A percentile compares a stretch with the other conserved stretches of the same genome.
These are phyloP conservation scores for Boletellus dicymbophilus DNA, from an alignment of 1,284 basidiomycete genomes.

Conservation along the genomic window DNA sequence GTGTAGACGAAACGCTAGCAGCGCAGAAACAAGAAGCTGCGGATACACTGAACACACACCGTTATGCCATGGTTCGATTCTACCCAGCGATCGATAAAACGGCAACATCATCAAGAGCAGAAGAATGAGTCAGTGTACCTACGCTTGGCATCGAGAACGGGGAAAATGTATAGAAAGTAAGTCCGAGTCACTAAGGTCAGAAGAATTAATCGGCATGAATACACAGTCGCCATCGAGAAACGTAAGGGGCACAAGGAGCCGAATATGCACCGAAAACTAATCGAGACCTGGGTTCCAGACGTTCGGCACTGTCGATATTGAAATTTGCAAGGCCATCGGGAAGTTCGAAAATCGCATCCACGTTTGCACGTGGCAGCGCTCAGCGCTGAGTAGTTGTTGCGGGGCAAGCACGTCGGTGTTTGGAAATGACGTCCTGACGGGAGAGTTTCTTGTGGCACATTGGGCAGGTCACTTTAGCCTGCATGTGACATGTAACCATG, in stretches of 20 bases:
- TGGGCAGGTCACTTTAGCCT: constrained; percentile 30
- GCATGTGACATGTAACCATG: constrained; percentile 29
- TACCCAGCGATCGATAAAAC: no score
- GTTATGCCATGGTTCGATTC: no score
- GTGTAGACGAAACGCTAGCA: not conserved
- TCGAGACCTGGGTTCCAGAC: not conserved
- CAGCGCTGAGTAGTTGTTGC: constrained; percentile 18
- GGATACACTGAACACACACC: not conserved
- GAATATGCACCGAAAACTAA: no score
- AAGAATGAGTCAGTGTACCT: no score
- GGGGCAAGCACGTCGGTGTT: constrained; percentile 29
- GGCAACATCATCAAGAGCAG: no score
- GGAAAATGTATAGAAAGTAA: no score
- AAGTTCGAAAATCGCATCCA: not conserved
- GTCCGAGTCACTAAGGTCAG: no score
- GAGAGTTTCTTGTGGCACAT: constrained; percentile 31
- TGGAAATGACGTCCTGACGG: constrained; percentile 29
- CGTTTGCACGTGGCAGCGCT: constrained; percentile 1
- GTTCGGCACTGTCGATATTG: no score
- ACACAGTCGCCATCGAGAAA: no score
- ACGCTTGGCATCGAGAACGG: no score
- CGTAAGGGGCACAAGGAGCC: no score
- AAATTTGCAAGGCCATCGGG: not conserved
- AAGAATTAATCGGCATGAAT: no score
- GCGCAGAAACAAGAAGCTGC: not conserved